Evolutionary conservation across 2,329 filamentous ascomycete genomes (phyloP), one percentile per base, ranked within the genome.

Genomic region (Trichoderma semiorbis): DNA sequence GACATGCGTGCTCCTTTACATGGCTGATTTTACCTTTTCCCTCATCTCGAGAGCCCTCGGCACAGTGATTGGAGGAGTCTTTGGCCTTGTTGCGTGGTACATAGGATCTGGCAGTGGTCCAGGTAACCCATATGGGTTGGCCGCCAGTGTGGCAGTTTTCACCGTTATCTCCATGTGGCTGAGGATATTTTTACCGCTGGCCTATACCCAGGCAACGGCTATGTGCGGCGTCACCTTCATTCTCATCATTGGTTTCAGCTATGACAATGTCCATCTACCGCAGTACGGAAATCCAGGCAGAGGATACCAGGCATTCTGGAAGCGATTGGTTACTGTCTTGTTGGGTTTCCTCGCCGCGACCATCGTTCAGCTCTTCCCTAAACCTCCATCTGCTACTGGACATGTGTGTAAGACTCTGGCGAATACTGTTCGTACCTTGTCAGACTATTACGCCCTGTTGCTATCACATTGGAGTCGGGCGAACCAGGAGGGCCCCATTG

Each of bases 71-170:
- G 86, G 86, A 0, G 86, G 86, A 16, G 75, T 84, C 0, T 64
- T 86, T 8, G 86, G 83, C 0, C 78, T 87, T 75, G 76, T 84
- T 0, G 81, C 81, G 2, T 88, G 86, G 86, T 87, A 88, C 53
- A 83, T 86, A 21, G 85, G 85, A 0, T 84, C 85, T 2, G 86
- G 85, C 0, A 75, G 76, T 30, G 86, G 86, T 0, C 71, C 75
- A 0, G 86, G 86, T 0, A 87, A 87, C 71, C 81, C 85, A 0
- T 87, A 86, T 26, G 85, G 86, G 0, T 76, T 87, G 62, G 84
- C 80, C 3, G 85, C 85, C 1, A 82, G 82, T 5, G 83, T 84
- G 71, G 82, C 79, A 0, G 80, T 83, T 2, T 79, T 82, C 18
- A 78, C 79, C 7, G 67, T 79, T 1, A 75, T 82, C 1, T 61